Evolutionary conservation across 495 filamentous ascomycete species (phyloP).

Genomic region (Pseudoneurospora amorphoporcata): DNA sequence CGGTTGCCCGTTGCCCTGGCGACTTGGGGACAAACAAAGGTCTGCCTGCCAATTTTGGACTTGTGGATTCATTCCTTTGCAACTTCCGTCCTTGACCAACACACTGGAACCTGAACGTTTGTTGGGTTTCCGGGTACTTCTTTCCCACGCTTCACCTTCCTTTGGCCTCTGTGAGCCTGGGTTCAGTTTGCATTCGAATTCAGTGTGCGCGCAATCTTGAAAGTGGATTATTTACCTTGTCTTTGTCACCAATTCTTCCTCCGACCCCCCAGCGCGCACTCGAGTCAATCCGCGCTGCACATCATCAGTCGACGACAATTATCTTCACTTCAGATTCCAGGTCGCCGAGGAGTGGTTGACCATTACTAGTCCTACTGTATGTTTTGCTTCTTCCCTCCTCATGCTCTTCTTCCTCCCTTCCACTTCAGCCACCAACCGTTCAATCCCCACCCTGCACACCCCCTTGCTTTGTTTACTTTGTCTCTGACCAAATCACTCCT

Average conservation of each 20-base stretch:
- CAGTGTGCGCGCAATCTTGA: neutral
- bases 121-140: neutral
- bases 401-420: neutral
- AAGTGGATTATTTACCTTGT: neutral
- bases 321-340: neutral
- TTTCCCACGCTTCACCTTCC: neutral
- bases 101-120: neutral
- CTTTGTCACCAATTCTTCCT: neutral
- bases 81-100: neutral
- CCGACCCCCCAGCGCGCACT: neutral
- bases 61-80: neutral
- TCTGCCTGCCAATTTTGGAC: neutral
- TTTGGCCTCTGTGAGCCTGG: neutral
- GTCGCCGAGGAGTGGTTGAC: neutral
- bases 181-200: neutral
- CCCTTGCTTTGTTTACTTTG: neutral
- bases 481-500: neutral
- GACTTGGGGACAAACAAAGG: neutral
- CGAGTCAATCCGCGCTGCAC: neutral
- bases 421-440: neutral
- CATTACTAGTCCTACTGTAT: neutral
- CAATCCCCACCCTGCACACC: neutral
- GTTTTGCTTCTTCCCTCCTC: neutral
- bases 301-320: neutral
- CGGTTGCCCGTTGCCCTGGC: neutral